Base-by-base conservation (phyloP, 225 moss, liverwort and hornwort species). In the Anthoceros angustus region DNA sequence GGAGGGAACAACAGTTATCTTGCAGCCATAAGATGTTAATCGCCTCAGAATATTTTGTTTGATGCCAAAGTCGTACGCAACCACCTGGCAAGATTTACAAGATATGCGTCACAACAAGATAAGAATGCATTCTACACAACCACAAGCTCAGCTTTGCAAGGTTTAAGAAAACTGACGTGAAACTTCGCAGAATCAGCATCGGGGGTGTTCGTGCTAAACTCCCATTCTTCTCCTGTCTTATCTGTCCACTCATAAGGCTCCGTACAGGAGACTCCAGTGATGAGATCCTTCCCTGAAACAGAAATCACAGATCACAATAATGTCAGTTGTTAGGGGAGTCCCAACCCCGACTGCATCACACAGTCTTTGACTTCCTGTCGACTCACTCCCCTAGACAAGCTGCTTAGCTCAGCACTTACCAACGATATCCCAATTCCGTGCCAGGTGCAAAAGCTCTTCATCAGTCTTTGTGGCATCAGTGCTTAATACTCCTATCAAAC, bases 41-140 rank as follows among this genome's bases (percentile, higher is more conserved):
- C 98, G 84, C 79, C 86, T 87, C 66, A 98, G 21, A 25, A 92
- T 98, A 20, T 92, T 98, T 67, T 87, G 87, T 76, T 98, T 92
- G 24, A 89, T 68, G 40, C 98, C 92, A 67, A 84, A 98, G 70
- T 98, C 98, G 69, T 86, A 98, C 0, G 90, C 92, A 63, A 92
- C 75, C 66, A 98, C 86, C 92, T 98, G 86, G 48, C 43, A 6
- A 68, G 2, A 41, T 64, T 40, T 70, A 40, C 6, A 40, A 64
- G 18, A 26, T 42, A 42, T 12, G 50, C 73, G 68, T 42, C n/a
- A 68, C 68, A 18, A 25, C 9, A 67, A 67, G 20, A 61, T 2
- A 60, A 6, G 62, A 12, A 10, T 12, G 25, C 39, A 68, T 24
- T 12, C 38, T 26, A 32, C 68, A 68, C 10, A 23, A 12, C 7